These are phyloP conservation scores for Ceratobasidium sp. DNA, from an alignment of 1,284 basidiomycete species.

Conservation along the genomic window DNA sequence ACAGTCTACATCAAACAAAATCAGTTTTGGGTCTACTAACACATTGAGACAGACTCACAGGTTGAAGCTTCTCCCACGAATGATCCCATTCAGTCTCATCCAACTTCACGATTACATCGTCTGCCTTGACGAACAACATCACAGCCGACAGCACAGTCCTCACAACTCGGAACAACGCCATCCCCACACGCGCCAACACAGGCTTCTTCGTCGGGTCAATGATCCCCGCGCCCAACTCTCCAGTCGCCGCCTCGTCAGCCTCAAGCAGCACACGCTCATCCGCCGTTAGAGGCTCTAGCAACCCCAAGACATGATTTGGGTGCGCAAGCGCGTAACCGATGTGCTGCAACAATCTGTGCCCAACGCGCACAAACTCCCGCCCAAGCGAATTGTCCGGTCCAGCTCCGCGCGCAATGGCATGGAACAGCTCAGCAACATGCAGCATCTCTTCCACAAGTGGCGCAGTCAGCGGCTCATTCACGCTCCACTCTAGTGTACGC, in stretches of 20 bases:
- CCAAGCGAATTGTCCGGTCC: constrained; percentile 57
- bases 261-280: constrained; percentile 79
- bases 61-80: constrained; percentile 39
- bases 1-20: constrained; percentile 65
- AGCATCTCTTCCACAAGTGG: constrained; percentile 84
- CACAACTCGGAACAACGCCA: constrained; percentile 21
- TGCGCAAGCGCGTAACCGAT: constrained; percentile 91
- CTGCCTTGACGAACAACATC: constrained; percentile 37
- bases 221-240: constrained; percentile 54
- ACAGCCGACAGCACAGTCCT: constrained; percentile 23
- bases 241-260: constrained; percentile 57
- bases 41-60: constrained; percentile 11
- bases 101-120: constrained; percentile 34
- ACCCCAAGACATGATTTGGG: constrained; percentile 83
- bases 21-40: constrained; percentile 19
- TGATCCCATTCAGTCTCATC: constrained; percentile 33
- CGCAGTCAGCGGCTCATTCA: constrained; percentile 75
- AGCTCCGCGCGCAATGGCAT: constrained; percentile 63
- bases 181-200: constrained; percentile 68
- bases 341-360: constrained; percentile 74
- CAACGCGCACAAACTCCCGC: constrained; percentile 63
- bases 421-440: constrained; percentile 78
- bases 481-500: constrained; percentile 80
- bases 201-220: constrained; percentile 73
- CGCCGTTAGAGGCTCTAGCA: constrained; percentile 81